Conservation (phyloP, 106 monocot genomes). For the Allium sativum region DNA sequence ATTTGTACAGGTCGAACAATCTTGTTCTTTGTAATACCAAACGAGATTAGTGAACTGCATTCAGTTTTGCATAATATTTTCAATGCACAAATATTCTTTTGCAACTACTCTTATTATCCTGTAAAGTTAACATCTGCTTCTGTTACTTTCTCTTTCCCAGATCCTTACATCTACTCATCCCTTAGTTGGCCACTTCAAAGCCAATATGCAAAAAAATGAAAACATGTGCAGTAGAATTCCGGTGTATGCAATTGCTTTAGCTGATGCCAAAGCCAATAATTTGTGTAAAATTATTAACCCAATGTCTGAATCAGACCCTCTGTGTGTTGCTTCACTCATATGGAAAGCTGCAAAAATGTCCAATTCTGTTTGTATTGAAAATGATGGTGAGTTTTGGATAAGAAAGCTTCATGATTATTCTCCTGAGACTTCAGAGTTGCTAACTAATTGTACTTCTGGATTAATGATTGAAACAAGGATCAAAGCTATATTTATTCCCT, state of each 20-base stretch:
- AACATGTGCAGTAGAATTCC: conserved; percentile 48
- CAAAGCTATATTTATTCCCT: conserved; percentile 52
- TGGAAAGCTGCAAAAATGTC: conserved; percentile 49
- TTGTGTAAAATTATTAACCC: conserved; percentile 64
- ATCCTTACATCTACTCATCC: conserved; percentile 82
- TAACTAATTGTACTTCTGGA: conserved; percentile 14
- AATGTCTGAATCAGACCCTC: conserved; percentile 60
- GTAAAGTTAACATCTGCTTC: too few relatives aligned
- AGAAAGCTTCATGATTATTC: conserved; percentile 33
- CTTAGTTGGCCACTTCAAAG: conserved; percentile 58
- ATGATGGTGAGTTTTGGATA: conserved; percentile 37
- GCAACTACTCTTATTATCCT: too few relatives aligned
- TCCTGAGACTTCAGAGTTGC: conserved; percentile 20
- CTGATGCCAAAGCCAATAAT: conserved; percentile 56
- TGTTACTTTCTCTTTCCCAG: conserved; percentile 23
- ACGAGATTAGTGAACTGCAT: background rate
- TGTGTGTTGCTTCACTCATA: conserved; percentile 35
- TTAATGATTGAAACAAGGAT: conserved; percentile 11
- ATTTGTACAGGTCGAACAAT: too few relatives aligned
- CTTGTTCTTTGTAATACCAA: too few relatives aligned
- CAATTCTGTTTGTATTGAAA: conserved; percentile 26
- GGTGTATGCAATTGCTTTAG: conserved; percentile 47
- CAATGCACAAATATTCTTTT: too few relatives aligned
- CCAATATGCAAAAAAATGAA: conserved; percentile 37
- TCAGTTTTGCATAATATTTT: background rate